Percentiles rank a stretch among this genome's conserved stretches.
Conservation (phyloP, 768 basidiomycete genomes). For the Suillus americanus region DNA sequence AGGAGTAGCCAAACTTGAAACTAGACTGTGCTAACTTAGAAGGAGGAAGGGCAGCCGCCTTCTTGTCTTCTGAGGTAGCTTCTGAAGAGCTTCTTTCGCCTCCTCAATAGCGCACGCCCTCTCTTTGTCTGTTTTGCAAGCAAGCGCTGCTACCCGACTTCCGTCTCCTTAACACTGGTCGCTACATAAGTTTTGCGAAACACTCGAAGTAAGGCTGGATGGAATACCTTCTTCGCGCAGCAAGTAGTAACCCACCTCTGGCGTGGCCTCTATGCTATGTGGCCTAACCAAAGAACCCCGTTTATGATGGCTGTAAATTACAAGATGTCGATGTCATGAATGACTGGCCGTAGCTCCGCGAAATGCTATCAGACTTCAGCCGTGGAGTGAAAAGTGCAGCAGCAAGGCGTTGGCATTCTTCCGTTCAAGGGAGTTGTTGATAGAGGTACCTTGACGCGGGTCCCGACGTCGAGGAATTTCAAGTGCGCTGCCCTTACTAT, state of each 20-base stretch:
- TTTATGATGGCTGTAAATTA: conserved; percentile 38
- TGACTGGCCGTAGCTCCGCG: conserved; percentile 45
- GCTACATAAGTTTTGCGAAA: conserved; percentile 36
- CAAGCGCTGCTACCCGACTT: conserved; percentile 64
- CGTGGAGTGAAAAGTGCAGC: not conserved
- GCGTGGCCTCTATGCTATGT: conserved; percentile 67
- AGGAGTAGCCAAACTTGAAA: conserved; percentile 23
- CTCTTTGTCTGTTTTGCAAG: conserved; percentile 21
- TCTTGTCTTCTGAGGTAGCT: conserved; percentile 52
- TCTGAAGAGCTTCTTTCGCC: conserved; percentile 56
- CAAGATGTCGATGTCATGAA: conserved; percentile 47
- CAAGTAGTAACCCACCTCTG: conserved; percentile 70
- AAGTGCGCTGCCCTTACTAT: no score
- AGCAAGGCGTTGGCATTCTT: not conserved
- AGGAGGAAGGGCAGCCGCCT: conserved; percentile 27
- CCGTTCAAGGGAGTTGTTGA: not conserved
- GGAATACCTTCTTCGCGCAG: conserved; percentile 85
- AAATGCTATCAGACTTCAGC: conserved; percentile 12
- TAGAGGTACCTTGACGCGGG: no score
- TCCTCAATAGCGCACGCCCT: conserved; percentile 29
- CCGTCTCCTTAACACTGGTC: conserved; percentile 74
- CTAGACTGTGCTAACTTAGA: conserved; percentile 31
- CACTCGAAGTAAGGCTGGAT: conserved; percentile 3
- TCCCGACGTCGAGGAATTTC: not conserved
- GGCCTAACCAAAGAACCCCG: conserved; percentile 69